Percentiles rank a stretch among this genome's conserved stretches.
phyloP scores from a whole-genome alignment of 768 basidiomycete species.

The Fomitopsis serialis region DNA sequence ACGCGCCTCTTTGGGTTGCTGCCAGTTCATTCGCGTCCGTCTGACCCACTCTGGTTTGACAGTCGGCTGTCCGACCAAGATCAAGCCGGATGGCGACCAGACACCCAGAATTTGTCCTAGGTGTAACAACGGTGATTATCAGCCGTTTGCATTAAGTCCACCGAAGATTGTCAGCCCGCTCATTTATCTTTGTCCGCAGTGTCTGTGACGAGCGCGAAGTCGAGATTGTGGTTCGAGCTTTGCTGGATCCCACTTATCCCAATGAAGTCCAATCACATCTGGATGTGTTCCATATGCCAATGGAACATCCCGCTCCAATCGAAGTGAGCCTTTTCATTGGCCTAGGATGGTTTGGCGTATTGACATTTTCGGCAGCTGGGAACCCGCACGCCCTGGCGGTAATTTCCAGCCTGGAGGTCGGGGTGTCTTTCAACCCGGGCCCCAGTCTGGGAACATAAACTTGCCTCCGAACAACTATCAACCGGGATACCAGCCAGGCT shows the following conservation, averaged over 20 bases:
- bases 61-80: slow-evolving; percentile 65
- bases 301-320: slow-evolving; percentile 45
- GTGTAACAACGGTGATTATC: slow-evolving; percentile 63
- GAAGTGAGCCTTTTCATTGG: slow-evolving; percentile 34
- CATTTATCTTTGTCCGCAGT: slow-evolving; percentile 18
- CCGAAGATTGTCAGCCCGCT: no score
- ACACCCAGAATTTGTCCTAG: slow-evolving; percentile 58
- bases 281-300: slow-evolving; percentile 70
- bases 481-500: slow-evolving; percentile 28
- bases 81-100: slow-evolving; percentile 50
- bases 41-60: not conserved
- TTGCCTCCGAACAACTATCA: slow-evolving; percentile 22
- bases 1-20: slow-evolving; percentile 5
- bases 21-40: not conserved
- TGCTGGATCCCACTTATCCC: slow-evolving; percentile 73
- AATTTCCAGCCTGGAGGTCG: slow-evolving; percentile 13
- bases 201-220: slow-evolving; percentile 37
- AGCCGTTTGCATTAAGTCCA: no score
- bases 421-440: slow-evolving; percentile 4
- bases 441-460: slow-evolving; percentile 8
- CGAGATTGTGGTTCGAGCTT: slow-evolving; percentile 69
- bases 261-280: slow-evolving; percentile 53
- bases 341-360: not conserved
- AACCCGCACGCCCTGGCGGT: slow-evolving; percentile 23
- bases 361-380: slow-evolving; percentile 24